Evolutionary conservation across 2,329 filamentous ascomycete genomes (phyloP).

Genomic region (Emydomyces testavorans): DNA sequence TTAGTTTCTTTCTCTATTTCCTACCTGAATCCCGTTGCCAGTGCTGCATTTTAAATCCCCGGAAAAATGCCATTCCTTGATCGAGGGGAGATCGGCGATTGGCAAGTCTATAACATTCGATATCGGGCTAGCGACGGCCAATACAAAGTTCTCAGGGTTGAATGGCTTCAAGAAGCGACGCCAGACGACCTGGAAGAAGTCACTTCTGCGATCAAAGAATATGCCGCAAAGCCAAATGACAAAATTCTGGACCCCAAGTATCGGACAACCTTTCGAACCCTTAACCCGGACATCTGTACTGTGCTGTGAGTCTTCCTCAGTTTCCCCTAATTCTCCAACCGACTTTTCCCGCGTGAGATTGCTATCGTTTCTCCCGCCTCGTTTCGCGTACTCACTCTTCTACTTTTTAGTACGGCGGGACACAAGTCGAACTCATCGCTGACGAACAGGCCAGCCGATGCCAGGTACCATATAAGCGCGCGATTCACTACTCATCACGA

Average conservation of each 20-base stretch:
- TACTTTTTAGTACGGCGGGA: background rate
- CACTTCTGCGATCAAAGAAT: background rate
- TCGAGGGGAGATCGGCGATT: too few relatives aligned
- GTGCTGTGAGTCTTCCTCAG: background rate
- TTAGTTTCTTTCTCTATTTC: too few relatives aligned
- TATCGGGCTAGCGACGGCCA: background rate
- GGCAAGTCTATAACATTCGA: background rate
- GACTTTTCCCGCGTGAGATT: background rate
- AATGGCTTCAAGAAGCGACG: background rate
- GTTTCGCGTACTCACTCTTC: too few relatives aligned
- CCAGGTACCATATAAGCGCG: background rate
- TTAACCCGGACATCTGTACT: background rate
- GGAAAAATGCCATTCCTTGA: too few relatives aligned
- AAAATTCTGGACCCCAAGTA: background rate
- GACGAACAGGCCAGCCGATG: background rate
- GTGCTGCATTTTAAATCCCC: too few relatives aligned
- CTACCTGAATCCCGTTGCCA: too few relatives aligned
- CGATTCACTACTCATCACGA: background rate
- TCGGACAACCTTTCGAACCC: background rate
- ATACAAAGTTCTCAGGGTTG: background rate
- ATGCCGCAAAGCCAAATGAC: background rate
- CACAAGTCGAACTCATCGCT: background rate
- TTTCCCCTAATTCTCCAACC: background rate
- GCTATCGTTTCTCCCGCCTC: too few relatives aligned
- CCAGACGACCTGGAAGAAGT: background rate